Evolutionary conservation across 306 rosid genomes (phyloP).

Genomic region (Rubus idaeus): DNA sequence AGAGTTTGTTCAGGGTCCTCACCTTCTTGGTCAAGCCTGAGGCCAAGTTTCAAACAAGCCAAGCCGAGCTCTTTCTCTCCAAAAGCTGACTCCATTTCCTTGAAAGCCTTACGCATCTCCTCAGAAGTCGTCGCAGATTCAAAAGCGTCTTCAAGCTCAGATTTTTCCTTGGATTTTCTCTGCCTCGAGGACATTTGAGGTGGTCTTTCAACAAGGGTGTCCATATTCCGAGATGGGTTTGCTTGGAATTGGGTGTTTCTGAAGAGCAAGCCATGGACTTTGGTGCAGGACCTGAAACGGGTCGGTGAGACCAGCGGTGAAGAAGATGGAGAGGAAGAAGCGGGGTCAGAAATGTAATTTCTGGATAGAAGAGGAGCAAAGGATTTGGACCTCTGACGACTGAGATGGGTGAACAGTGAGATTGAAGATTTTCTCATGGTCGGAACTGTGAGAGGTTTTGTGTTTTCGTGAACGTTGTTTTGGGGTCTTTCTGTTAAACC

Average conservation of each 20-base stretch:
- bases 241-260: constrained; percentile 35
- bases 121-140: constrained; percentile 62
- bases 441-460: background rate
- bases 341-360: constrained; percentile 30
- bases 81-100: constrained; percentile 62
- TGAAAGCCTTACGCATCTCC: constrained; percentile 65
- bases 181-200: constrained; percentile 60
- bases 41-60: constrained; percentile 81
- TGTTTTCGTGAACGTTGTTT: background rate
- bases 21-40: constrained; percentile 82
- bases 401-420: constrained; percentile 39
- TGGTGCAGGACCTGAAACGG: constrained; percentile 42
- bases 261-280: constrained; percentile 36
- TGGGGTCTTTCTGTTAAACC: constrained; percentile 11
- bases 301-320: constrained; percentile 26
- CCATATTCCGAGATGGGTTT: constrained; percentile 50
- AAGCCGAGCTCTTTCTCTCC: constrained; percentile 70
- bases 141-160: constrained; percentile 74
- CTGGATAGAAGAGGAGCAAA: constrained; percentile 26
- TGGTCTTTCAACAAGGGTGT: constrained; percentile 50
- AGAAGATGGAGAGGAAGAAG: constrained; percentile 27
- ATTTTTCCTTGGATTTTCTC: constrained; percentile 57
- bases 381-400: constrained; percentile 40
- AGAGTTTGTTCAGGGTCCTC: constrained; percentile 77
- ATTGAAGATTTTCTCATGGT: constrained; percentile 64